These are phyloP conservation scores for Leishmania major DNA, from an alignment of 208 protist species.

Conservation along the genomic window DNA sequence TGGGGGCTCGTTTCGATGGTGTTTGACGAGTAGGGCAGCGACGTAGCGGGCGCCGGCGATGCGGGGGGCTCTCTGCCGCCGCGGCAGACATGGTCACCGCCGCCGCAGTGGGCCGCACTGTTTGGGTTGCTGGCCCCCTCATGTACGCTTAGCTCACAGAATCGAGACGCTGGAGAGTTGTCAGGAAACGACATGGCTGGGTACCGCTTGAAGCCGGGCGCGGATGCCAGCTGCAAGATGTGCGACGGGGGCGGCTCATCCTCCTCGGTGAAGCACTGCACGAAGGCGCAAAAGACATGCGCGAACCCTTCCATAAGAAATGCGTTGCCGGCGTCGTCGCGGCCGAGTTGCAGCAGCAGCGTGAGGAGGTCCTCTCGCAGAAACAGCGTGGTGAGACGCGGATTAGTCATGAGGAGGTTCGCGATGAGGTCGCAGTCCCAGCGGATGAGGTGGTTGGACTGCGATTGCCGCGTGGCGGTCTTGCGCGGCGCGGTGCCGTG, in stretches of 20 bases:
- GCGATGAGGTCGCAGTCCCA: constrained; percentile 53
- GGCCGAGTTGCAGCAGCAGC: constrained; percentile 45
- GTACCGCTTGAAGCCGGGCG: background rate
- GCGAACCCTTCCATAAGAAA: constrained; percentile 27
- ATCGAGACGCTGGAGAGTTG: background rate
- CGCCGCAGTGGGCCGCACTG: background rate
- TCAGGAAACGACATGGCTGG: background rate
- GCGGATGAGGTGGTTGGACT: constrained; percentile 36
- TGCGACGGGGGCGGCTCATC: background rate
- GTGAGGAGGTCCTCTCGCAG: constrained; percentile 45
- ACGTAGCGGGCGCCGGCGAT: background rate
- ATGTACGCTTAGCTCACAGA: background rate
- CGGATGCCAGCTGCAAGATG: background rate
- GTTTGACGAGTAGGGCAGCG: background rate
- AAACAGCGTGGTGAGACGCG: constrained; percentile 37
- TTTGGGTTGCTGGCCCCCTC: background rate
- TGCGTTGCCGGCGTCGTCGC: constrained; percentile 26
- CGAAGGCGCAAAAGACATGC: constrained; percentile 31
- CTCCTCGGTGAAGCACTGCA: constrained; percentile 24
- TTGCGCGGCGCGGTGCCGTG: constrained; percentile 39
- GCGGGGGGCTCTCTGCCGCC: background rate
- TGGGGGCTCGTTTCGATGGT: constrained; percentile 15
- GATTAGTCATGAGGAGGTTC: constrained; percentile 38
- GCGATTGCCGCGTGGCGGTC: constrained; percentile 8
- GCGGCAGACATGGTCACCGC: background rate